A percentile compares a stretch with the other conserved stretches of the same genome.
These are phyloP conservation scores for Corrigiola litoralis DNA, from an alignment of 179 eudicot species.

Conservation along the genomic window DNA sequence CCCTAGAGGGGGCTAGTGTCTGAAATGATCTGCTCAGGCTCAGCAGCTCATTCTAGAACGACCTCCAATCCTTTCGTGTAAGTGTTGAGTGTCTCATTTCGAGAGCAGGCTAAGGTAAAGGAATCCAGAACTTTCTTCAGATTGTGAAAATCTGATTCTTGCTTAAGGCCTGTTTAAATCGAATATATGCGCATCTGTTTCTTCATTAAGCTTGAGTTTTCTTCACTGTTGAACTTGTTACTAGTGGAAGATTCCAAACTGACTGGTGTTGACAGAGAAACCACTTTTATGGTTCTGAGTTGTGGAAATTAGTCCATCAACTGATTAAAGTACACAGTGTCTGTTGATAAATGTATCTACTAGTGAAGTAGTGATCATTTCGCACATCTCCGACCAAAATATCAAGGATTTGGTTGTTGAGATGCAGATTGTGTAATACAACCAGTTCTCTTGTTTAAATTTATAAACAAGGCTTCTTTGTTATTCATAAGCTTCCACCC, in stretches of 20 bases:
- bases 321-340: conserved; percentile 7
- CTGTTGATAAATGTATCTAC: conserved; percentile 16
- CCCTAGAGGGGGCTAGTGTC: conserved; percentile 16
- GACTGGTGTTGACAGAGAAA: conserved; percentile 7
- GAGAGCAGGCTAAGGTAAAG: too few relatives aligned
- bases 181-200: conserved; percentile 14
- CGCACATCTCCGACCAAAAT: not conserved
- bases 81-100: not conserved
- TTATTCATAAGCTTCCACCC: too few relatives aligned
- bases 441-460: too few relatives aligned
- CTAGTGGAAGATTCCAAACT: conserved; percentile 16
- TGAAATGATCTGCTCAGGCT: conserved; percentile 19
- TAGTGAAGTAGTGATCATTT: conserved; percentile 14
- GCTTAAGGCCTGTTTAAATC: conserved; percentile 11
- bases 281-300: conserved; percentile 14
- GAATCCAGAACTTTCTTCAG: not conserved
- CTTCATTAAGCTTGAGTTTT: conserved; percentile 8
- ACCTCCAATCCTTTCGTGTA: conserved; percentile 26
- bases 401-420: not conserved
- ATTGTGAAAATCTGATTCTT: conserved; percentile 4
- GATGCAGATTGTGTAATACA: too few relatives aligned
- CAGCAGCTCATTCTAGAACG: conserved; percentile 23
- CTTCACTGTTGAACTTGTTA: conserved; percentile 4
- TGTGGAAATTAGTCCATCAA: not conserved
- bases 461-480: not conserved